These are phyloP conservation scores for Pestalotiopsis sp. DNA, from an alignment of 2,329 filamentous ascomycete species.

Conservation along the genomic window DNA sequence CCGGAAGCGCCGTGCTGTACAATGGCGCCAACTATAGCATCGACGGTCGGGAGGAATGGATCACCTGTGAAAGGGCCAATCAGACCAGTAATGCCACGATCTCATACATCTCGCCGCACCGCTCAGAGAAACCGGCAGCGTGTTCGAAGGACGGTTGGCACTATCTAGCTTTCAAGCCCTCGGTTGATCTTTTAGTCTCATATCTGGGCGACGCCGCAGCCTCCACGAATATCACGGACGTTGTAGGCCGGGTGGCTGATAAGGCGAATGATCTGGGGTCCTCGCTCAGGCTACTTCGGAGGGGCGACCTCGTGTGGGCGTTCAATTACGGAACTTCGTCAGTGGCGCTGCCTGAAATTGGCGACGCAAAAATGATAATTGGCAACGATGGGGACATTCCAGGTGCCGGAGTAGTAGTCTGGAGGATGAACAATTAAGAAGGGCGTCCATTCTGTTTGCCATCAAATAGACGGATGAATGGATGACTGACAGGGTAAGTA, in stretches of 20 bases:
- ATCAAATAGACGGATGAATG: too few species aligned
- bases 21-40: constrained; percentile 21
- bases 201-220: constrained; percentile 24
- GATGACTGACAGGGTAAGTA: too few species aligned
- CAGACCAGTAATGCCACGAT: constrained; percentile 19
- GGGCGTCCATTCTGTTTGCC: too few species aligned
- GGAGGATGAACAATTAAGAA: constrained; percentile 11
- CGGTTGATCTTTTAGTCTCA: constrained; percentile 21
- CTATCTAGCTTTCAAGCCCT: constrained; percentile 25
- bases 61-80: constrained; percentile 19
- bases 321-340: constrained; percentile 24
- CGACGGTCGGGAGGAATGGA: constrained; percentile 23
- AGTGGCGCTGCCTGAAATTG: constrained; percentile 17
- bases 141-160: constrained; percentile 19
- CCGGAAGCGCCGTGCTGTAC: constrained; percentile 21
- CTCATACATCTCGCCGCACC: constrained; percentile 22
- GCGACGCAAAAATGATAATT: constrained; percentile 13
- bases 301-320: constrained; percentile 22
- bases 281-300: constrained; percentile 19
- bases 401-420: constrained; percentile 21
- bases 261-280: constrained; percentile 20
- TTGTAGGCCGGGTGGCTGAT: constrained; percentile 18
- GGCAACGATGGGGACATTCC: constrained; percentile 19
- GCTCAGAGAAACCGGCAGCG: constrained; percentile 21
- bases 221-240: constrained; percentile 16